These are phyloP conservation scores for Morella rubra DNA, from an alignment of 306 rosid species.

Conservation along the genomic window DNA sequence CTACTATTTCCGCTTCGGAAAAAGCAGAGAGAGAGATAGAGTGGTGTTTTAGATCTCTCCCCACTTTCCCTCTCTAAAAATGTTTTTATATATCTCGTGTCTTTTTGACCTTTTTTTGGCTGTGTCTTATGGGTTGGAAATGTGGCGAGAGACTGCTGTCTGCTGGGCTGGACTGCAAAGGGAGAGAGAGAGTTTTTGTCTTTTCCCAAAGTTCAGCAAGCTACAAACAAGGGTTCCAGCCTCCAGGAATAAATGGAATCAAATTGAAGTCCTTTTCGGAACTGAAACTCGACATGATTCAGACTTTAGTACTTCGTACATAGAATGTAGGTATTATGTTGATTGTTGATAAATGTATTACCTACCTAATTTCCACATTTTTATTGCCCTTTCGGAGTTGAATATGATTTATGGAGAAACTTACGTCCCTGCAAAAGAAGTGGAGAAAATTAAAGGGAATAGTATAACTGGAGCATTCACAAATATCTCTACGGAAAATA, in stretches of 20 bases:
- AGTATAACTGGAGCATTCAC: no score
- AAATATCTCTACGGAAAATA: no score
- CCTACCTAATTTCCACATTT: background rate
- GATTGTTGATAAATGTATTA: no score
- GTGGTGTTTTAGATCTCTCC: background rate
- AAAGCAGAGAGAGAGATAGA: background rate
- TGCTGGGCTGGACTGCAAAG: constrained; percentile 9
- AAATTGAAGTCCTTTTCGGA: background rate
- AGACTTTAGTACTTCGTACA: background rate
- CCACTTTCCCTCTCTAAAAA: background rate
- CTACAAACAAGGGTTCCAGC: background rate
- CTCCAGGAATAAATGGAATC: background rate
- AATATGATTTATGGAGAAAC: no score
- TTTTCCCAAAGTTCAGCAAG: background rate
- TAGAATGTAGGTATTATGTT: no score
- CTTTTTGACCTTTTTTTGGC: background rate
- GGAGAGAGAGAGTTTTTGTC: no score
- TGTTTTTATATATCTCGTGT: background rate
- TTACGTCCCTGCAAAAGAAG: no score
- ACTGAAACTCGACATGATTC: background rate
- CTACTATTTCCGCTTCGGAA: constrained; percentile 8
- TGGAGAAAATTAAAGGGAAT: no score
- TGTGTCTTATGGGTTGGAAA: background rate
- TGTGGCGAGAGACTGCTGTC: background rate
- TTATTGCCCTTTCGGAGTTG: background rate